Percentiles rank a stretch among this genome's conserved stretches.
phyloP scores from a whole-genome alignment of 805 yeast genomes.

The Candida maris region DNA sequence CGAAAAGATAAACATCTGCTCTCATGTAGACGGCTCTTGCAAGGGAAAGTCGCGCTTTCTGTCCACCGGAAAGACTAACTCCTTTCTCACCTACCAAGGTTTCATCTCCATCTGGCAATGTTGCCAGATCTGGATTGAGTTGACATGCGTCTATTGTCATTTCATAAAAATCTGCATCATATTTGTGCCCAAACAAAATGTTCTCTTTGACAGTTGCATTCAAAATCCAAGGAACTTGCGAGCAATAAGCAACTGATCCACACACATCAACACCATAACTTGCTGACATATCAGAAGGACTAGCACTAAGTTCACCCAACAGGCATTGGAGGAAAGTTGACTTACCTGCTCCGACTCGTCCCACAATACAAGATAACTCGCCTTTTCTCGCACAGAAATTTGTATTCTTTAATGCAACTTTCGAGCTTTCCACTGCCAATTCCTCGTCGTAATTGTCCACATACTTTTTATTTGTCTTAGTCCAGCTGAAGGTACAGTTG shows the following conservation, averaged over 20 bases:
- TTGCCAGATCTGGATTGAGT: slow-evolving; percentile 67
- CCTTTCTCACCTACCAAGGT: slow-evolving; percentile 98
- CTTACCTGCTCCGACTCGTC: slow-evolving; percentile 68
- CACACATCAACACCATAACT: slow-evolving; percentile 22
- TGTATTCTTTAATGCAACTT: slow-evolving; percentile 46
- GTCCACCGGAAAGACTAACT: slow-evolving; percentile 94
- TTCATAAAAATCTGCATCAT: slow-evolving; percentile 76
- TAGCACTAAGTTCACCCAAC: slow-evolving; percentile 50
- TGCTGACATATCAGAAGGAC: slow-evolving; percentile 27
- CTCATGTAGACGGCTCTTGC: slow-evolving; percentile 96
- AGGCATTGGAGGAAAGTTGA: slow-evolving; percentile 53
- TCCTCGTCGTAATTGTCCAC: slow-evolving; percentile 40
- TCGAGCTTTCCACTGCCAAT: slow-evolving; percentile 28
- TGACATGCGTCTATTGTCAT: slow-evolving; percentile 87
- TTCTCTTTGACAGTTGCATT: slow-evolving; percentile 91
- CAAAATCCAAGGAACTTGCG: slow-evolving; percentile 92
- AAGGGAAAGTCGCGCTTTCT: slow-evolving; percentile 89
- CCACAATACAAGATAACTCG: slow-evolving; percentile 56
- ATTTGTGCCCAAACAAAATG: slow-evolving; percentile 83
- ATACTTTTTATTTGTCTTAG: slow-evolving; percentile 11
- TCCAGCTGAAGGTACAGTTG: slow-evolving; percentile 56
- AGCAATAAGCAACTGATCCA: slow-evolving; percentile 58
- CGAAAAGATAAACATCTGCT: slow-evolving; percentile 86
- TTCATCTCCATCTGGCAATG: slow-evolving; percentile 82
- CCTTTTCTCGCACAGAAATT: slow-evolving; percentile 51